These are phyloP conservation scores for Coemansia sp. DNA, from an alignment of 192 early-diverging fungal species.

Conservation along the genomic window DNA sequence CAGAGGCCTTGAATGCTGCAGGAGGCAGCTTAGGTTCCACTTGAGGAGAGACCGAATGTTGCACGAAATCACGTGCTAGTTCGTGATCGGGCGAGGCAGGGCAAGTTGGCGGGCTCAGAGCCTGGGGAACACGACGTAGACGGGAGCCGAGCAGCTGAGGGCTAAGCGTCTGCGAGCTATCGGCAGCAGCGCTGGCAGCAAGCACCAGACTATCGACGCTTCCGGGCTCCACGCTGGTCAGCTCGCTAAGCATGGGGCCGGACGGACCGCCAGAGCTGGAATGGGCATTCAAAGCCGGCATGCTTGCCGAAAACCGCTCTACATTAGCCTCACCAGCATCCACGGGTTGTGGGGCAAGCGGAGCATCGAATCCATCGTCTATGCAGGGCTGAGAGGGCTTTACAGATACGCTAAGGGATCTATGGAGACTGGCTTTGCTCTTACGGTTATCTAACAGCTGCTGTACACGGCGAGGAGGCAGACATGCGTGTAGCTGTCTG, in stretches of 20 bases:
- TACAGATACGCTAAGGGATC: constrained; percentile 18
- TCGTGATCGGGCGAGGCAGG: not conserved
- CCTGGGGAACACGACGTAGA: constrained; percentile 42
- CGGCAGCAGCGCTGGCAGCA: constrained; percentile 34
- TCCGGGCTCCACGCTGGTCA: constrained; percentile 31
- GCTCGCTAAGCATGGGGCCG: constrained; percentile 29
- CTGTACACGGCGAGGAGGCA: constrained; percentile 45
- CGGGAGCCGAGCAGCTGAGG: constrained; percentile 44
- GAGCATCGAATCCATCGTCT: constrained; percentile 43
- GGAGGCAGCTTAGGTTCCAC: constrained; percentile 15
- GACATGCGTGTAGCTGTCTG: constrained; percentile 30
- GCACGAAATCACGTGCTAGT: not conserved
- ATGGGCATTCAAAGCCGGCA: constrained; percentile 19
- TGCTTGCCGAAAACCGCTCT: constrained; percentile 29
- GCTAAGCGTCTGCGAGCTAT: constrained; percentile 39
- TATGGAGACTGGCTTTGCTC: constrained; percentile 5
- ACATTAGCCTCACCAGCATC: not conserved
- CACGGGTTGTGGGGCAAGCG: not conserved
- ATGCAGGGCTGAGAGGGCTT: not conserved
- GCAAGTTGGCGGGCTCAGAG: constrained; percentile 5
- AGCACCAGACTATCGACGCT: constrained; percentile 42
- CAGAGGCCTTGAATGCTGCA: constrained; percentile 25
- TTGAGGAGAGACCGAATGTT: not conserved
- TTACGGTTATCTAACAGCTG: constrained; percentile 25
- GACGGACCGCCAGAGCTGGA: not conserved